Evolutionary conservation across 1,139 yeast species (phyloP).

Genomic region (Meyerozyma carpophila): DNA sequence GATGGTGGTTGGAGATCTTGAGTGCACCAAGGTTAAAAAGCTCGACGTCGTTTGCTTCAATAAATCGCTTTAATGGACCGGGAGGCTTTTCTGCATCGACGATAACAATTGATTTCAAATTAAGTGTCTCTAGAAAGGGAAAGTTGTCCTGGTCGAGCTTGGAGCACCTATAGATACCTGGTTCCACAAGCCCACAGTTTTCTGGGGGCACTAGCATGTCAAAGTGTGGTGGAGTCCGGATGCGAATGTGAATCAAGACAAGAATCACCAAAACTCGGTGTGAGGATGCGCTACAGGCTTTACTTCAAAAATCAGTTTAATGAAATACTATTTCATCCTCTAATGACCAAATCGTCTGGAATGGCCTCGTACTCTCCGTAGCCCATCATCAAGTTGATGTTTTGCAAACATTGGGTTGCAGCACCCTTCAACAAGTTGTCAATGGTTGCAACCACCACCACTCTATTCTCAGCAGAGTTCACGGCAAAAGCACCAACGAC

Average conservation of each 20-base stretch:
- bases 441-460: constrained; percentile 89
- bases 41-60: constrained; percentile 39
- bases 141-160: constrained; percentile 51
- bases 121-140: constrained; percentile 62
- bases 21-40: constrained; percentile 34
- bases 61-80: constrained; percentile 41
- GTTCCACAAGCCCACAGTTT: constrained; percentile 72
- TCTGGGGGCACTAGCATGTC: constrained; percentile 74
- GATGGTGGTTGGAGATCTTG: constrained; percentile 39
- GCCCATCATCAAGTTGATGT: constrained; percentile 83
- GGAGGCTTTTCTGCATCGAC: constrained; percentile 73
- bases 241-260: too few relatives aligned
- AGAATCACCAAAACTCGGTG: neutral
- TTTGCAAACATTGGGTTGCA: constrained; percentile 96
- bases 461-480: constrained; percentile 80
- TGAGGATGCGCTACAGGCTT: neutral
- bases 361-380: constrained; percentile 95
- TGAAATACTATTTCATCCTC: constrained; percentile 26
- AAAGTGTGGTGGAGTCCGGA: neutral
- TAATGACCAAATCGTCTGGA: constrained; percentile 53
- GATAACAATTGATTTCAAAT: constrained; percentile 51
- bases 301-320: neutral
- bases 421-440: constrained; percentile 97
- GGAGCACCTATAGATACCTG: constrained; percentile 60
- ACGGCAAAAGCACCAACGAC: constrained; percentile 95